Evolutionary conservation across 352 stramenopile genomes (phyloP).

Genomic region (Aphanomyces cochlioides): DNA sequence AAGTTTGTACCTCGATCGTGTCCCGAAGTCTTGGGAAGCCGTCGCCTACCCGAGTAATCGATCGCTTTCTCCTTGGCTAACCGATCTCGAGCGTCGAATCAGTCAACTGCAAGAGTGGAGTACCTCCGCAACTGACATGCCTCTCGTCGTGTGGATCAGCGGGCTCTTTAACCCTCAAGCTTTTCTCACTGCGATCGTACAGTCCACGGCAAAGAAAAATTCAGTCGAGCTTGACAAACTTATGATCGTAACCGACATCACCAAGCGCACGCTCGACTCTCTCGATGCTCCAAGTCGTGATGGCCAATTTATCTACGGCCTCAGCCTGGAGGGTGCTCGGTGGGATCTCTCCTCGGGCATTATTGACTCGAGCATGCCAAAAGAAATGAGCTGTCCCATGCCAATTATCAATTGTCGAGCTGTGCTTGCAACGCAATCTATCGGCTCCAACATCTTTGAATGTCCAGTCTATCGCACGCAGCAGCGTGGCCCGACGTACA

Average conservation of each 20-base stretch:
- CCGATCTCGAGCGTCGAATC: constrained; percentile 82
- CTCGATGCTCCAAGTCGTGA: constrained; percentile 83
- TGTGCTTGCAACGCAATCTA: constrained; percentile 37
- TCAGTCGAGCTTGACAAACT: constrained; percentile 81
- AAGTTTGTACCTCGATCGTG: constrained; percentile 67
- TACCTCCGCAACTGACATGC: constrained; percentile 66
- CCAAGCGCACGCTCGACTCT: constrained; percentile 77
- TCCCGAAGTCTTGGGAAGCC: constrained; percentile 69
- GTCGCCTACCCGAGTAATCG: constrained; percentile 75
- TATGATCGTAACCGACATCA: constrained; percentile 75
- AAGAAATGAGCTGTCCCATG: constrained; percentile 91
- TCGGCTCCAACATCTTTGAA: constrained; percentile 50
- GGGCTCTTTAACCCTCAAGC: constrained; percentile 81
- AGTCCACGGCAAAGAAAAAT: constrained; percentile 70
- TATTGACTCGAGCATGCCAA: constrained; percentile 73
- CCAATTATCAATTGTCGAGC: constrained; percentile 88
- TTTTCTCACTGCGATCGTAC: constrained; percentile 80
- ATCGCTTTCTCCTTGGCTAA: constrained; percentile 76
- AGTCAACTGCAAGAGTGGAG: constrained; percentile 84
- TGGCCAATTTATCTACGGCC: constrained; percentile 85
- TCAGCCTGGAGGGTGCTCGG: constrained; percentile 87
- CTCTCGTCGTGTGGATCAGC: constrained; percentile 78
- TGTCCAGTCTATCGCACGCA: constrained; percentile 91
- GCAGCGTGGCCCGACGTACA: constrained; percentile 83
- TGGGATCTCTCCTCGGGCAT: constrained; percentile 81